phyloP scores from a whole-genome alignment of 2,329 filamentous ascomycete species.

The Fusarium tupiense region DNA sequence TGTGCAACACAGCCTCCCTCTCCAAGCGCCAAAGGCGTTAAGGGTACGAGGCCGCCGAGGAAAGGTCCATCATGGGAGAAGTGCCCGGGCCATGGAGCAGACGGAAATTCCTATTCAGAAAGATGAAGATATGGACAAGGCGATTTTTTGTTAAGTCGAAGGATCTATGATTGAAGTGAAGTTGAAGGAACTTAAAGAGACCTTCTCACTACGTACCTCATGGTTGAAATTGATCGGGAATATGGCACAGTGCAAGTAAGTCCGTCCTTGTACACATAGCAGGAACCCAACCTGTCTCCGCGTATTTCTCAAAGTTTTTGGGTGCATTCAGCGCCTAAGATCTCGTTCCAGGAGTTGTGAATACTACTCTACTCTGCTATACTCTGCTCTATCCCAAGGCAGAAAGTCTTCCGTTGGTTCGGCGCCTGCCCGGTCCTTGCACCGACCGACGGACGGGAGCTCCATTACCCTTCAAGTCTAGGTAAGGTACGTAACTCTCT shows the following conservation, averaged over 20 bases:
- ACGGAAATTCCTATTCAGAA: background rate
- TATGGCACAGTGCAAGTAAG: constrained; percentile 1
- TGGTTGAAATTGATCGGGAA: background rate
- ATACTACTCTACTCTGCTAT: constrained; percentile 1
- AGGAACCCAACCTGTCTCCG: background rate
- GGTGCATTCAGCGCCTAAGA: background rate
- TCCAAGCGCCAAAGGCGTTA: constrained; percentile 17
- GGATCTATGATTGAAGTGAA: background rate
- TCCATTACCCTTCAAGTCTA: background rate
- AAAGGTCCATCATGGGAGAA: background rate
- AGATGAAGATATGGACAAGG: background rate
- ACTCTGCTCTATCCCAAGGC: constrained; percentile 5
- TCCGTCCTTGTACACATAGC: background rate
- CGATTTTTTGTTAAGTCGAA: background rate
- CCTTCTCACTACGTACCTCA: background rate
- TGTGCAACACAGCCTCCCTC: constrained; percentile 34
- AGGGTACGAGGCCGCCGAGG: constrained; percentile 34
- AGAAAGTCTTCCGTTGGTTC: constrained; percentile 20
- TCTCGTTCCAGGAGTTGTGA: background rate
- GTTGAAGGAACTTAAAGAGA: background rate
- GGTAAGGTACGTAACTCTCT: constrained; percentile 1
- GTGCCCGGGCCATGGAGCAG: background rate
- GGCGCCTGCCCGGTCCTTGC: constrained; percentile 25
- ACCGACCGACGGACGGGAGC: background rate
- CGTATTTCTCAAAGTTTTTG: background rate